Conservation (phyloP, 1,139 yeast species). For the Taphrina deformans region DNA sequence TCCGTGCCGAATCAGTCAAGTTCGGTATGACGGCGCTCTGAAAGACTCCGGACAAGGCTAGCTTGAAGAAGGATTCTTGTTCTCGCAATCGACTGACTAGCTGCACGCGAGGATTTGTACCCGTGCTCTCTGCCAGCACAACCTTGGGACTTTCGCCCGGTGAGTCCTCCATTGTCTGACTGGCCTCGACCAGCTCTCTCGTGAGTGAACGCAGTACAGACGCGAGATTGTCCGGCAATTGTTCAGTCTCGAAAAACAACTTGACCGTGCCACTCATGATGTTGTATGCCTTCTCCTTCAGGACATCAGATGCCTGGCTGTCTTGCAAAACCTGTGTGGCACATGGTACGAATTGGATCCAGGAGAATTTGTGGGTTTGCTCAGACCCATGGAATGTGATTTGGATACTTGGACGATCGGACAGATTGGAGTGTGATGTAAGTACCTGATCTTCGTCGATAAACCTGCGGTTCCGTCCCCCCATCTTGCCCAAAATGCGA, state of each 20-base stretch:
- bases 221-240: constrained; percentile 60
- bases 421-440: constrained; percentile 63
- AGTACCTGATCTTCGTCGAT: constrained; percentile 71
- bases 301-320: constrained; percentile 62
- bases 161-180: constrained; percentile 38
- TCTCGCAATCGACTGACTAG: not conserved
- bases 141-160: not conserved
- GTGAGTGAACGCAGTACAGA: constrained; percentile 52
- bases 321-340: constrained; percentile 55
- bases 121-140: not conserved
- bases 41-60: constrained; percentile 46
- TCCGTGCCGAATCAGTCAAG: constrained; percentile 65
- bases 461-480: constrained; percentile 90
- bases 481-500: constrained; percentile 88
- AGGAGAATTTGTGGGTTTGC: constrained; percentile 23
- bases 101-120: constrained; percentile 44
- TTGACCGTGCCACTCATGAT: constrained; percentile 67
- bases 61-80: constrained; percentile 15
- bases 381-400: constrained; percentile 47
- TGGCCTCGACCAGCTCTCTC: constrained; percentile 51
- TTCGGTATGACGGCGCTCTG: constrained; percentile 75
- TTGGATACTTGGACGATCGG: constrained; percentile 56
- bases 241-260: constrained; percentile 66
- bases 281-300: constrained; percentile 73
- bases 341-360: constrained; percentile 26